Conservation (phyloP, 2,329 filamentous ascomycete species). For the Cladophialophora exuberans region DNA sequence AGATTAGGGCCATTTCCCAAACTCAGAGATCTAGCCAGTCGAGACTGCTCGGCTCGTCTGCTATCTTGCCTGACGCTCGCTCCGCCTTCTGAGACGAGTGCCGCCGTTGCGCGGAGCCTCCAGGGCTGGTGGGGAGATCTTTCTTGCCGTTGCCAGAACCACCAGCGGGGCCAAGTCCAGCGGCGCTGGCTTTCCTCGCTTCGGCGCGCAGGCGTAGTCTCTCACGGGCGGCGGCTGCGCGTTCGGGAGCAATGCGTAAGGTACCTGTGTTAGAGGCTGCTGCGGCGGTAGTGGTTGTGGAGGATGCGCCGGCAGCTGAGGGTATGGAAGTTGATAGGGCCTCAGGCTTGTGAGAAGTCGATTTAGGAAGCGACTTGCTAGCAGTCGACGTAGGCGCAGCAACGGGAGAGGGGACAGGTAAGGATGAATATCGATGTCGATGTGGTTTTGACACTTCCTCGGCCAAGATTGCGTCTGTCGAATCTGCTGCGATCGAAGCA, state of each 20-base stretch:
- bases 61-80: background rate
- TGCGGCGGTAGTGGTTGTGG: background rate
- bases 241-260: slow-evolving; percentile 21
- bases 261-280: background rate
- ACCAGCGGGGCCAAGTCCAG: too few relatives aligned
- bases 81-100: background rate
- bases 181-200: slow-evolving; percentile 20
- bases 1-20: background rate
- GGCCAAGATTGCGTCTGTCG: background rate
- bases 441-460: too few relatives aligned
- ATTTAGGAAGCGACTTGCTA: too few relatives aligned
- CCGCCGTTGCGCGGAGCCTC: too few relatives aligned
- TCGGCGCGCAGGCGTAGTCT: slow-evolving; percentile 21
- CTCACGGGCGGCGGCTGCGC: slow-evolving; percentile 25
- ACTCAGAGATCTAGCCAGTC: slow-evolving; percentile 27
- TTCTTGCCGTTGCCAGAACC: too few relatives aligned
- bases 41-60: slow-evolving; percentile 26
- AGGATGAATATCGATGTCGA: too few relatives aligned
- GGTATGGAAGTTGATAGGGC: background rate
- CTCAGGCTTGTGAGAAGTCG: background rate
- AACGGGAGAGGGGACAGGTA: too few relatives aligned
- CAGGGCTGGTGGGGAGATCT: too few relatives aligned
- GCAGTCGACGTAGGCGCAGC: too few relatives aligned
- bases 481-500: background rate
- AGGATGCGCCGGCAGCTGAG: too few relatives aligned